phyloP scores from a whole-genome alignment of 1,284 basidiomycete species.

The Moesziomyces aphidis region DNA sequence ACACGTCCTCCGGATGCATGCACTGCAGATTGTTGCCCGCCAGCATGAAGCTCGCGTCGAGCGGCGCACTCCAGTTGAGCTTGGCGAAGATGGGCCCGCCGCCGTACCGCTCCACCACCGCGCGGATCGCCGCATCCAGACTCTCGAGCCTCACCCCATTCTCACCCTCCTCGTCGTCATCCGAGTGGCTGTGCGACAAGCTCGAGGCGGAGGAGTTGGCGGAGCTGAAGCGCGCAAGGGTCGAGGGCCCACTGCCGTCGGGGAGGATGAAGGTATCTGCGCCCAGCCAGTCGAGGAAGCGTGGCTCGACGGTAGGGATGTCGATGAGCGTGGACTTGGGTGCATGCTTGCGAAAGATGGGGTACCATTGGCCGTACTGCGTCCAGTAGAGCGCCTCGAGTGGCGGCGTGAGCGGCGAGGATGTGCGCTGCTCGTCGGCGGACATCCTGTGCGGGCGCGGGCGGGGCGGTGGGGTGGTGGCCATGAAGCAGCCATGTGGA shows the following conservation, averaged over 20 bases:
- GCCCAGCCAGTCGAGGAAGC: conserved; percentile 80
- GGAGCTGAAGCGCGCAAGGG: background rate
- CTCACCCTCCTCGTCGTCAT: conserved; percentile 72
- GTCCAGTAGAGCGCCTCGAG: conserved; percentile 71
- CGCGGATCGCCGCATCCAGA: conserved; percentile 79
- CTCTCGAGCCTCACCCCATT: conserved; percentile 67
- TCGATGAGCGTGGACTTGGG: conserved; percentile 84
- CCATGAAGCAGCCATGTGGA: no score
- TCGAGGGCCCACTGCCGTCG: conserved; percentile 77
- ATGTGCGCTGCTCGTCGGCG: no score
- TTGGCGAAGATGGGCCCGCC: conserved; percentile 89
- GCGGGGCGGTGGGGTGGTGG: no score
- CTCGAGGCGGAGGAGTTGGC: background rate
- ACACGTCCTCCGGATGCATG: conserved; percentile 87
- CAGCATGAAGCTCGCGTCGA: conserved; percentile 89
- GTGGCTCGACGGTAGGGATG: conserved; percentile 73
- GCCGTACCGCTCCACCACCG: conserved; percentile 76
- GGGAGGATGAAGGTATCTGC: conserved; percentile 84
- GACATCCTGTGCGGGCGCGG: no score
- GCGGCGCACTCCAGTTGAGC: conserved; percentile 64
- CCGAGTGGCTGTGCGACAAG: conserved; percentile 72
- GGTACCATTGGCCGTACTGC: conserved; percentile 90
- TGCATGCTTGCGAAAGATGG: conserved; percentile 76
- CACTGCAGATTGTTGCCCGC: conserved; percentile 89
- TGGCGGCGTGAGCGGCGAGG: conserved; percentile 72